These are phyloP conservation scores for Boletus rufocinnamomeus DNA, from an alignment of 768 basidiomycete species.

Conservation along the genomic window DNA sequence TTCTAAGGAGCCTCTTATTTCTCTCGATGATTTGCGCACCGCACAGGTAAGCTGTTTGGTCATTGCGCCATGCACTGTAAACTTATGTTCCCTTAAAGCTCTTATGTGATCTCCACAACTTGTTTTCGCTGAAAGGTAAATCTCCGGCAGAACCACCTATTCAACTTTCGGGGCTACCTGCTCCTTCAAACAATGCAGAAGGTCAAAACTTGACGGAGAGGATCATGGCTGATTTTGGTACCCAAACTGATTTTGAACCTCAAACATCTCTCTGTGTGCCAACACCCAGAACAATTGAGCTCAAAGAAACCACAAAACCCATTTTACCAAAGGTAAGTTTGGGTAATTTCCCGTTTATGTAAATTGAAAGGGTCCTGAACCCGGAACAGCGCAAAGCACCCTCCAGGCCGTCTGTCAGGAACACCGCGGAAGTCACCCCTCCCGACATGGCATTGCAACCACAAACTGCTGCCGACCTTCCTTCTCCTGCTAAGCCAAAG, in stretches of 20 bases:
- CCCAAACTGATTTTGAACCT: slow-evolving; percentile 32
- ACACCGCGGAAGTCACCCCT: slow-evolving; percentile 17
- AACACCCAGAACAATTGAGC: slow-evolving; percentile 19
- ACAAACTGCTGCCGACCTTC: slow-evolving; percentile 19
- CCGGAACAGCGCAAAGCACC: slow-evolving; percentile 33
- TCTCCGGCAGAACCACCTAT: not conserved
- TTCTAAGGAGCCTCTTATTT: slow-evolving; percentile 32
- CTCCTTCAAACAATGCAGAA: not conserved
- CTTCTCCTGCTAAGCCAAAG: slow-evolving; percentile 33
- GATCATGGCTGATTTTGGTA: slow-evolving; percentile 25
- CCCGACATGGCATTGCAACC: slow-evolving; percentile 13
- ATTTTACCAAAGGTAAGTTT: slow-evolving; percentile 24
- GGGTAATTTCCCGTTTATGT: not conserved
- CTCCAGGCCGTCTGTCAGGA: slow-evolving; percentile 20
- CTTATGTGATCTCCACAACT: slow-evolving; percentile 40
- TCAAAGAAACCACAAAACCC: slow-evolving; percentile 24
- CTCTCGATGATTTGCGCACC: slow-evolving; percentile 52
- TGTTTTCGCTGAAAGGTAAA: slow-evolving; percentile 18
- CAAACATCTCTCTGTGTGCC: slow-evolving; percentile 5
- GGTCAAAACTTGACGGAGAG: slow-evolving; percentile 11
- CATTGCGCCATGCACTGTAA: slow-evolving; percentile 4
- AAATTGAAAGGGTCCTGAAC: slow-evolving; percentile 4
- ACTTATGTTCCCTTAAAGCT: slow-evolving; percentile 34
- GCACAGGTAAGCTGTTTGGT: slow-evolving; percentile 51
- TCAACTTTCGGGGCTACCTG: not conserved